Evolutionary conservation across 2,329 filamentous ascomycete genomes (phyloP).

Genomic region (Exophiala oligosperma): DNA sequence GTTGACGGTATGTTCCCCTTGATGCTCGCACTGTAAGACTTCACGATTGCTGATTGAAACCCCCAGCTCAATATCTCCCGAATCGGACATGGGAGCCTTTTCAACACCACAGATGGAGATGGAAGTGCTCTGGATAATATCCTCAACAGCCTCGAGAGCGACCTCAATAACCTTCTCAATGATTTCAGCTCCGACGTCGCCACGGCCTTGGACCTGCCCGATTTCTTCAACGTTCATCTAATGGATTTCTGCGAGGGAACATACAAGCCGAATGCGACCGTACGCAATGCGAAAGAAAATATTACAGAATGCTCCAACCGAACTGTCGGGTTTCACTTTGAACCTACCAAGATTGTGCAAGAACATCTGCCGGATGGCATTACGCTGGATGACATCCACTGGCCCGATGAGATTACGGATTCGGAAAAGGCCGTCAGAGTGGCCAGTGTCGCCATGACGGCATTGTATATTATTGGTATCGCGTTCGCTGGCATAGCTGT

Average conservation of each 20-base stretch:
- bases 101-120: slow-evolving; percentile 34
- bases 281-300: slow-evolving; percentile 47
- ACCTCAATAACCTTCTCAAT: slow-evolving; percentile 40
- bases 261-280: slow-evolving; percentile 36
- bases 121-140: slow-evolving; percentile 37
- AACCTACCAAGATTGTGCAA: slow-evolving; percentile 53
- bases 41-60: slow-evolving; percentile 5
- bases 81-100: slow-evolving; percentile 44
- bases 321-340: slow-evolving; percentile 57
- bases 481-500: slow-evolving; percentile 53
- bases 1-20: slow-evolving; percentile 49
- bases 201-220: slow-evolving; percentile 53
- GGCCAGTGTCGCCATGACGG: slow-evolving; percentile 54
- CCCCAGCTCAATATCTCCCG: slow-evolving; percentile 58
- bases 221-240: slow-evolving; percentile 63
- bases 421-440: slow-evolving; percentile 53
- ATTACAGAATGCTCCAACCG: slow-evolving; percentile 56
- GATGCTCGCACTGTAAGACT: neutral
- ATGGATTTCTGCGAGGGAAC: slow-evolving; percentile 59
- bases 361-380: slow-evolving; percentile 50
- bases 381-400: slow-evolving; percentile 54
- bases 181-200: slow-evolving; percentile 43
- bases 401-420: slow-evolving; percentile 57
- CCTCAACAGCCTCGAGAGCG: slow-evolving; percentile 43
- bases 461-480: slow-evolving; percentile 61